phyloP scores from a whole-genome alignment of 2,329 filamentous ascomycete species.

The Talaromyces funiculosus region DNA sequence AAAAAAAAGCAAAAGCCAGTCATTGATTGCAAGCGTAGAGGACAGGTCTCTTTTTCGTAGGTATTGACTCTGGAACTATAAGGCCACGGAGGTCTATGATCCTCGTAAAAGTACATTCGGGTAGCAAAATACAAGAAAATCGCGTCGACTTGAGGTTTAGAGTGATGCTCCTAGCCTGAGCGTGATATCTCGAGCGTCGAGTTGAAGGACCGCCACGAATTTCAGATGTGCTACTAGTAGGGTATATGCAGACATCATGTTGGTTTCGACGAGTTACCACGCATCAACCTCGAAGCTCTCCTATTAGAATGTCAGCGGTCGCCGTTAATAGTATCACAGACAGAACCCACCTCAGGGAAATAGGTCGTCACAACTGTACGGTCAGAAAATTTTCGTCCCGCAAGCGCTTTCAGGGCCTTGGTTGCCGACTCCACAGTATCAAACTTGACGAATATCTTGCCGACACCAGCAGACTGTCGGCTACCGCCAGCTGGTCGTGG shows the following conservation, averaged over 20 bases:
- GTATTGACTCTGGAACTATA: background rate
- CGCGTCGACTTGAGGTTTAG: too few relatives aligned
- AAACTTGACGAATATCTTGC: conserved; percentile 97
- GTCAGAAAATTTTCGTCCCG: conserved; percentile 92
- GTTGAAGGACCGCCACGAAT: background rate
- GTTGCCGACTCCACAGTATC: conserved; percentile 70
- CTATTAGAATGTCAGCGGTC: conserved; percentile 36
- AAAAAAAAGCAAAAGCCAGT: background rate
- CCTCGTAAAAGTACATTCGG: background rate
- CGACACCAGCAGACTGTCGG: conserved; percentile 80
- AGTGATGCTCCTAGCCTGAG: too few relatives aligned
- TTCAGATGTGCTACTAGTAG: background rate
- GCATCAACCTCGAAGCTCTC: conserved; percentile 92
- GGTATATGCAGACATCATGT: background rate
- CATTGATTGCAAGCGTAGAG: background rate
- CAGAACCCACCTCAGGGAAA: conserved; percentile 73
- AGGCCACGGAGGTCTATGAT: background rate
- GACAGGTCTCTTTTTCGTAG: background rate
- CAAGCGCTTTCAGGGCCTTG: conserved; percentile 81
- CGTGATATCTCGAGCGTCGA: background rate
- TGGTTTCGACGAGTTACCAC: conserved; percentile 55
- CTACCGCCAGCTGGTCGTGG: conserved; percentile 78
- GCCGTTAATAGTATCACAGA: conserved; percentile 27
- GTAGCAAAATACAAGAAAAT: background rate
- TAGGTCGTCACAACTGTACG: conserved; percentile 94